Conservation (phyloP, 768 basidiomycete species). For the Russula emetica region DNA sequence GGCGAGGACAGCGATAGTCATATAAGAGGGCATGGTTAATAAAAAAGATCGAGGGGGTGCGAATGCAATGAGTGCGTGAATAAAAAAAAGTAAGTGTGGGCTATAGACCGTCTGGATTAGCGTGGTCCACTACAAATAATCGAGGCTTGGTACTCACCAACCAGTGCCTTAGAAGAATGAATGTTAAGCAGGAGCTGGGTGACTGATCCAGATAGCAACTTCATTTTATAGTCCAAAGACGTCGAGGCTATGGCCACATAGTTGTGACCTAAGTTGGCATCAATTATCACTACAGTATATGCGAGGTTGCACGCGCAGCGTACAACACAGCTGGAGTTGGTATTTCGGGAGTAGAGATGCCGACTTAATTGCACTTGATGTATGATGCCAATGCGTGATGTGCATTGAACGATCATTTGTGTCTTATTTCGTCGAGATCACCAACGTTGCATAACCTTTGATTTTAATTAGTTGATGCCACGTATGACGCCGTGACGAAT, state of each 20-base stretch:
- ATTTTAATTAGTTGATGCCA: too few species aligned
- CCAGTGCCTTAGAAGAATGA: conserved; percentile 5
- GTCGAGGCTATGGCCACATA: not conserved
- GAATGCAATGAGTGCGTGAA: not conserved
- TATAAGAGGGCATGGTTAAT: conserved; percentile 1
- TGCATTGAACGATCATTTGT: not conserved
- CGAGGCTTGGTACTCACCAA: conserved; percentile 8
- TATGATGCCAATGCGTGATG: not conserved
- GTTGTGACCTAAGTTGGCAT: not conserved
- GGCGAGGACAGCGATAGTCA: conserved; percentile 1
- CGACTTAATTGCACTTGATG: not conserved
- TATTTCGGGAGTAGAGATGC: not conserved
- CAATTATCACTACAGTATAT: not conserved
- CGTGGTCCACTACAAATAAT: too few species aligned
- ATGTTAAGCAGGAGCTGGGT: conserved; percentile 1
- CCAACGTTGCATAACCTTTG: too few species aligned
- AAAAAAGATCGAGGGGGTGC: not conserved
- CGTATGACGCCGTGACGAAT: too few species aligned
- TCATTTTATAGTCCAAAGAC: not conserved
- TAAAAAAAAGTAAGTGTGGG: not conserved
- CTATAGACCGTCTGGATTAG: not conserved
- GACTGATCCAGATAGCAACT: not conserved
- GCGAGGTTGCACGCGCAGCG: not conserved
- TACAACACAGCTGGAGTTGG: not conserved
- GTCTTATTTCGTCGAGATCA: too few species aligned